A percentile compares a stretch with the other conserved stretches of the same genome.
phyloP scores from a whole-genome alignment of 1,284 basidiomycete genomes.

The Nidula niveotomentosa region DNA sequence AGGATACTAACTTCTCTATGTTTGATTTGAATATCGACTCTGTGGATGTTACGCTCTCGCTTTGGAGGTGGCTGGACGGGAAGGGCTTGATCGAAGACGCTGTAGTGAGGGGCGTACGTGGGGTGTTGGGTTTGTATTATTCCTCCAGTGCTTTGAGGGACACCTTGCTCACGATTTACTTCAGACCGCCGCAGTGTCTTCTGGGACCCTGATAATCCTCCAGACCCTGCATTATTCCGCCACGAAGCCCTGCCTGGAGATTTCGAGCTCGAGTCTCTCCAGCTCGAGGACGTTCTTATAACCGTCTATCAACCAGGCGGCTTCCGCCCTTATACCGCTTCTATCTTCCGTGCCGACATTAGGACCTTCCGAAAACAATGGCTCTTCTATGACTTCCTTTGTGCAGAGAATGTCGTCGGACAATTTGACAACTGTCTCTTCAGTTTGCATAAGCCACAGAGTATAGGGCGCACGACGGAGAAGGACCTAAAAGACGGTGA shows the following conservation, averaged over 20 bases:
- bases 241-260: conserved; percentile 78
- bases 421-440: conserved; percentile 99
- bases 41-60: conserved; percentile 94
- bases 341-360: conserved; percentile 94
- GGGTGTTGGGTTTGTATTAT: conserved; percentile 74
- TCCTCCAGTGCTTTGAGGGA: background rate
- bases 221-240: conserved; percentile 82
- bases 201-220: conserved; percentile 81
- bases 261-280: conserved; percentile 89
- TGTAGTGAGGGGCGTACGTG: conserved; percentile 91
- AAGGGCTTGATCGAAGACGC: conserved; percentile 93
- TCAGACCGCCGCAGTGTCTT: conserved; percentile 87
- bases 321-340: conserved; percentile 94
- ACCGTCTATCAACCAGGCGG: conserved; percentile 94
- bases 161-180: conserved; percentile 4
- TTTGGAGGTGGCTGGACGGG: conserved; percentile 94
- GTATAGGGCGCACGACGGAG: conserved; percentile 87
- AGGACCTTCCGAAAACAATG: conserved; percentile 88
- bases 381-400: conserved; percentile 93
- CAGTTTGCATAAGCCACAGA: conserved; percentile 96
- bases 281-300: conserved; percentile 90
- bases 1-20: conserved; percentile 77
- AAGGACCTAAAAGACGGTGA: conserved; percentile 79
- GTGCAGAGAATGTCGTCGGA: conserved; percentile 93
- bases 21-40: conserved; percentile 93